Conservation (phyloP, 2,329 filamentous ascomycete genomes). For the Apiospora saccharicola region DNA sequence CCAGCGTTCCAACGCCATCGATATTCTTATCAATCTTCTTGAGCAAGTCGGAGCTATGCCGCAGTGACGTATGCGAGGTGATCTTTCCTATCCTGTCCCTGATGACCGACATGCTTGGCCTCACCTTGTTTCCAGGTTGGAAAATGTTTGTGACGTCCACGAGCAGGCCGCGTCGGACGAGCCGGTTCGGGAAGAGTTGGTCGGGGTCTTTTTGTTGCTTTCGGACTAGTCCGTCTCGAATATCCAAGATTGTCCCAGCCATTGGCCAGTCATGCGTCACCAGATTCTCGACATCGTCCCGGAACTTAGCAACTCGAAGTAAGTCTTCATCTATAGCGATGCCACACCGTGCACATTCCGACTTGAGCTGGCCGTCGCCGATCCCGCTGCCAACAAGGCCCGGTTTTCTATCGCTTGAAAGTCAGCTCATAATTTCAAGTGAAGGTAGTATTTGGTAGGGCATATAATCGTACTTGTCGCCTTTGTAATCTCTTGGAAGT, state of each 20-base stretch:
- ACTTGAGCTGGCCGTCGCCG: conserved; percentile 60
- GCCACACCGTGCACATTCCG: conserved; percentile 58
- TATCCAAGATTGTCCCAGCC: conserved; percentile 69
- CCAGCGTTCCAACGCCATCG: conserved; percentile 28
- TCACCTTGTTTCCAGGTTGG: conserved; percentile 21
- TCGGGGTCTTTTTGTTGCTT: conserved; percentile 35
- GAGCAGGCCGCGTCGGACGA: conserved; percentile 37
- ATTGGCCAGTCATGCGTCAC: conserved; percentile 58
- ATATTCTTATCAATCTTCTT: conserved; percentile 45
- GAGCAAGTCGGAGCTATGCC: conserved; percentile 36
- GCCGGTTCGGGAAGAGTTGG: conserved; percentile 61
- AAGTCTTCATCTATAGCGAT: conserved; percentile 60
- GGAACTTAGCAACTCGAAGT: conserved; percentile 66
- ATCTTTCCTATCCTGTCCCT: conserved; percentile 56
- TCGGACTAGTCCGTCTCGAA: conserved; percentile 55
- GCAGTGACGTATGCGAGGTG: conserved; percentile 37
- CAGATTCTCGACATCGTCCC: conserved; percentile 57
- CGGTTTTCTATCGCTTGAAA: conserved; percentile 33
- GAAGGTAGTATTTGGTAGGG: not conserved
- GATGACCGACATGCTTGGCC: conserved; percentile 47
- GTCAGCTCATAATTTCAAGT: not conserved
- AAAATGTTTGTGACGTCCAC: conserved; percentile 23
- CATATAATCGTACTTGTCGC: not conserved
- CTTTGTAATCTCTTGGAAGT: conserved; percentile 41
- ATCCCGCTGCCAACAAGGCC: conserved; percentile 59